Evolutionary conservation across 1,139 yeast species (phyloP).

Genomic region (Hemisphaericaspora xylanilytica): DNA sequence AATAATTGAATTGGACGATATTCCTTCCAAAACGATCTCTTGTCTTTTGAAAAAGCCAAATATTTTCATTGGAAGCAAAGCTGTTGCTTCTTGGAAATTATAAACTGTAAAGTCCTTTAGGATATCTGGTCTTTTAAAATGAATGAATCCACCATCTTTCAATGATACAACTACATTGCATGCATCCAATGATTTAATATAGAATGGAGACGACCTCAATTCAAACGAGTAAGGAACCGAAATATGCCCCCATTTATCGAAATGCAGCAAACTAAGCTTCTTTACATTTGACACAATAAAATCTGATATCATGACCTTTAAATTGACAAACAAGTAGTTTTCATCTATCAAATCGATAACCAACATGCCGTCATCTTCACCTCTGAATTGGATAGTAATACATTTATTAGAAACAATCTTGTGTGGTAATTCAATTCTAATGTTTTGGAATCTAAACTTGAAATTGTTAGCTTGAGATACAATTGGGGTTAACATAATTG

Average conservation of each 20-base stretch:
- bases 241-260: constrained; percentile 57
- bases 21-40: constrained; percentile 25
- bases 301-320: constrained; percentile 29
- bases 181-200: constrained; percentile 45
- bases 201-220: constrained; percentile 54
- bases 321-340: constrained; percentile 32
- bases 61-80: constrained; percentile 38
- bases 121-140: constrained; percentile 38
- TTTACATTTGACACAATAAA: constrained; percentile 21
- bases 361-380: constrained; percentile 15
- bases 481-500: constrained; percentile 33
- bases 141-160: constrained; percentile 69
- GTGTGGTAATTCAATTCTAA: constrained; percentile 34
- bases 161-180: constrained; percentile 53
- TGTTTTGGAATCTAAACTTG: constrained; percentile 25
- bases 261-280: constrained; percentile 26
- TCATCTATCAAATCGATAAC: constrained; percentile 29
- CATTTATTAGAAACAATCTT: constrained; percentile 26
- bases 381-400: constrained; percentile 18
- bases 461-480: constrained; percentile 22
- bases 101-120: constrained; percentile 47
- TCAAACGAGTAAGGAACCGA: constrained; percentile 77
- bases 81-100: constrained; percentile 50
- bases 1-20: constrained; percentile 32
- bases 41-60: constrained; percentile 21